phyloP scores from a whole-genome alignment of 441 rosid species.

The Mallotus repandus region DNA sequence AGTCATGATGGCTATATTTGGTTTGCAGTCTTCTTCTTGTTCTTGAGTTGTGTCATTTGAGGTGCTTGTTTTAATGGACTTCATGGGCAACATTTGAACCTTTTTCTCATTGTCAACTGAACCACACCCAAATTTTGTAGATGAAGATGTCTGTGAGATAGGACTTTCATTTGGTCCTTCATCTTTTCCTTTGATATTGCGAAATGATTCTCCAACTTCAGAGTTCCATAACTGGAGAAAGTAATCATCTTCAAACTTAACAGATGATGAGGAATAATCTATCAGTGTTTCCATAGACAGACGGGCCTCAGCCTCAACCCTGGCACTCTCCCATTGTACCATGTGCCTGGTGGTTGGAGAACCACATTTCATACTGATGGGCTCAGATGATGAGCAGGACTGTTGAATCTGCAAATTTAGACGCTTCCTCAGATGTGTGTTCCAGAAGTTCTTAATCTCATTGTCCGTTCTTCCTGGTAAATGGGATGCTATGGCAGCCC shows the following conservation, averaged over 20 bases:
- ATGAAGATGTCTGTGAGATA: conserved; percentile 12
- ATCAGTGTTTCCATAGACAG: conserved; percentile 31
- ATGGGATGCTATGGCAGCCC: conserved; percentile 50
- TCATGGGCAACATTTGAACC: conserved; percentile 16
- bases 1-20: conserved; percentile 13
- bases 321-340: conserved; percentile 37
- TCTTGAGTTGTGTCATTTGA: conserved; percentile 12
- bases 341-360: conserved; percentile 32
- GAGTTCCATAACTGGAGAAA: conserved; percentile 44
- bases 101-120: conserved; percentile 15
- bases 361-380: conserved; percentile 14
- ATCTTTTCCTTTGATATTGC: conserved; percentile 15
- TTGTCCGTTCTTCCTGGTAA: conserved; percentile 51
- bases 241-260: conserved; percentile 28
- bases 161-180: conserved; percentile 21
- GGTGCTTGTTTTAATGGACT: conserved; percentile 7
- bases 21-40: conserved; percentile 22
- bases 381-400: conserved; percentile 12
- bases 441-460: conserved; percentile 53
- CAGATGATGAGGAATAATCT: conserved; percentile 14
- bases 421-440: conserved; percentile 43
- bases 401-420: conserved; percentile 12
- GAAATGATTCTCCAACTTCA: conserved; percentile 41
- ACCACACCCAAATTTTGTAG: conserved; percentile 12
- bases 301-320: conserved; percentile 45